Evolutionary conservation across 768 basidiomycete species (phyloP).

Genomic region (Agrocybe chaxingu): DNA sequence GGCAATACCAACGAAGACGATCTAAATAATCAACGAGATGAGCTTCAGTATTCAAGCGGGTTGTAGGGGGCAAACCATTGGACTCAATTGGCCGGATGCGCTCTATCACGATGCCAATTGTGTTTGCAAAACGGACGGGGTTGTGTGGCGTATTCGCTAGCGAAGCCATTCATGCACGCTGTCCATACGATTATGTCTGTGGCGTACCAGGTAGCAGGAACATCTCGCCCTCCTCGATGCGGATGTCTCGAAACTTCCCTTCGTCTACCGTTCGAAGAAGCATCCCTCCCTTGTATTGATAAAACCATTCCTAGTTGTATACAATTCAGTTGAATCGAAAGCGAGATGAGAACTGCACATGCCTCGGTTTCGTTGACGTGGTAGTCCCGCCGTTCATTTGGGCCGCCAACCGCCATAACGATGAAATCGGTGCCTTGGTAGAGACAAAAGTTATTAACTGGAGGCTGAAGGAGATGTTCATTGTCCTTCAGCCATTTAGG

Average conservation of each 20-base stretch:
- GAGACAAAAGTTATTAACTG: slow-evolving; percentile 89
- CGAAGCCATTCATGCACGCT: neutral
- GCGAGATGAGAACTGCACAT: slow-evolving; percentile 7
- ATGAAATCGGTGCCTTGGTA: slow-evolving; percentile 83
- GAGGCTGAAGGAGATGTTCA: slow-evolving; percentile 75
- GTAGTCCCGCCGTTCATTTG: slow-evolving; percentile 92
- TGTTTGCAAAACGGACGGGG: slow-evolving; percentile 86
- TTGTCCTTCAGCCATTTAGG: slow-evolving; percentile 87
- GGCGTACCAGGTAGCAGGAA: slow-evolving; percentile 84
- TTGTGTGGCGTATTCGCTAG: slow-evolving; percentile 95
- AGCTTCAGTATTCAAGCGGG: neutral
- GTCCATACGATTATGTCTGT: neutral
- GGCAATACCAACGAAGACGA: slow-evolving; percentile 91
- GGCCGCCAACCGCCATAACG: slow-evolving; percentile 96
- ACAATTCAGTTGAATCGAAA: neutral
- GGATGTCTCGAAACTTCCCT: slow-evolving; percentile 76
- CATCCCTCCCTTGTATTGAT: slow-evolving; percentile 95
- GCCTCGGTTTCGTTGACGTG: slow-evolving; percentile 96
- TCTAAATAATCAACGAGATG: slow-evolving; percentile 43
- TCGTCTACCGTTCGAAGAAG: slow-evolving; percentile 83
- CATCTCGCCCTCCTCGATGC: slow-evolving; percentile 95
- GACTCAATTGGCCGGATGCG: slow-evolving; percentile 74
- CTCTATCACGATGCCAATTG: slow-evolving; percentile 90
- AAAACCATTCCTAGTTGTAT: slow-evolving; percentile 90
- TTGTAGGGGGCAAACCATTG: slow-evolving; percentile 49